Evolutionary conservation across 1,284 basidiomycete genomes (phyloP).

Genomic region (Cronartium quercuum): DNA sequence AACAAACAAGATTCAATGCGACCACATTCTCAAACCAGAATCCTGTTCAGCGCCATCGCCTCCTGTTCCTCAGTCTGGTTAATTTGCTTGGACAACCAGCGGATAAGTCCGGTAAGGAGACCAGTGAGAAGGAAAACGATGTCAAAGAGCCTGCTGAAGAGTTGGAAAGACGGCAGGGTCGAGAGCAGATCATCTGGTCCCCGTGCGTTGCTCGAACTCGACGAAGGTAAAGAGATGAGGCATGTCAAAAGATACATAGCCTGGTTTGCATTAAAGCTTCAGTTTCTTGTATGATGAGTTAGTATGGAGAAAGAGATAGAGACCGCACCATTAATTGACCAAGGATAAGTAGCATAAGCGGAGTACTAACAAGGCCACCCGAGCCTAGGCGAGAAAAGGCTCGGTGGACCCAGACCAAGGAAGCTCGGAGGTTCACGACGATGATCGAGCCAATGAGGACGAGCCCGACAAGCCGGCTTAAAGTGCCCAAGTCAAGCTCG

Average conservation of each 20-base stretch:
- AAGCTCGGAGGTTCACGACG: conserved; percentile 49
- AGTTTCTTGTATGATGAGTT: background rate
- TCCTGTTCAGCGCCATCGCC: background rate
- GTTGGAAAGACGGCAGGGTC: conserved; percentile 51
- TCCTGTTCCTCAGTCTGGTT: background rate
- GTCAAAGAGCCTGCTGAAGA: conserved; percentile 51
- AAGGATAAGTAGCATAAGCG: conserved; percentile 51
- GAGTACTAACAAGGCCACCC: background rate
- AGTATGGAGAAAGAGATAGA: background rate
- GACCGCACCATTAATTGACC: conserved; percentile 50
- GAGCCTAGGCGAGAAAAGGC: conserved; percentile 50
- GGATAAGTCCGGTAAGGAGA: conserved; percentile 43
- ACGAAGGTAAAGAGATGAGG: conserved; percentile 51
- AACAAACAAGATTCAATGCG: too few species aligned
- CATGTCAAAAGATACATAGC: conserved; percentile 52
- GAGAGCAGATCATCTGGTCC: conserved; percentile 46
- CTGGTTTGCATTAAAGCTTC: conserved; percentile 39
- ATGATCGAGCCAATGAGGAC: conserved; percentile 51
- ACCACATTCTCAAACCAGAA: too few species aligned
- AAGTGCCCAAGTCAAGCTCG: conserved; percentile 49
- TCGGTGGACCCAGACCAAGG: conserved; percentile 49
- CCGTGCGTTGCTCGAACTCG: conserved; percentile 38
- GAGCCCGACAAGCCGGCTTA: conserved; percentile 50
- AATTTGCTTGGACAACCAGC: conserved; percentile 44
- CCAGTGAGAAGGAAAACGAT: conserved; percentile 49